Base-by-base conservation (phyloP, 352 stramenopile species). In the Pythium dissimile region DNA sequence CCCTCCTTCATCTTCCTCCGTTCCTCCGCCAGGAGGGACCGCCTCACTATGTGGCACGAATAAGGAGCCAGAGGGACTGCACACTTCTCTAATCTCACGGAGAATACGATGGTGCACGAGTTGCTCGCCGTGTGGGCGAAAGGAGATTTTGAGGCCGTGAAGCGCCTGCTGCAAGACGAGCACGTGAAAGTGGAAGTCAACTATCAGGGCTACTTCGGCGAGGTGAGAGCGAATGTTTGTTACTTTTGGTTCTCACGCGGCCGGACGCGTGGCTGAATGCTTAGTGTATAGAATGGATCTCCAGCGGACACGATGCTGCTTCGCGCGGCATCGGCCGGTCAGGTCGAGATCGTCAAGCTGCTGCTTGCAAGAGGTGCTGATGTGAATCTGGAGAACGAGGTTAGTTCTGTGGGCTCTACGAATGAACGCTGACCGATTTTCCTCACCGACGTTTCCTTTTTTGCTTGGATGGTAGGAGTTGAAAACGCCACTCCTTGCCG, bases 331-430 rank as follows among this genome's bases (percentile, higher is more conserved):
- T 11, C 11, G 45, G 1, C 4, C 28, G 27, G 45, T 18, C 9
- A 43, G 24, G 8, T 44, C 13, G 18, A 10, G 21, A 44, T 55
- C 27, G 47, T 55, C 34, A 20, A 55, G 47, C 23, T 55, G 47
- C 47, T 55, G 47, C 30, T 55, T 23, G 32, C 16, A 45, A 44
- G 31, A 34, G 47, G 47, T 34, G 47, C 47, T 20, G 47, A 55
- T 34, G 47, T 43, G 12, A 44, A 55, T 34, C 34, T 53, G 27
- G 45, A 53, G 45, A 41, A 45, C 13, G 32, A 52, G 28, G 45
- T 52, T 5, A 15, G 45, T 41, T 52, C 7, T 39, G 45, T 41
- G n/a, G n/a, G n/a, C n/a, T n/a, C n/a, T n/a, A n/a, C n/a, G n/a
- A 50, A 50, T 38, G 44, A 50, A 49, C 13, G 44, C 44, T 35